Evolutionary conservation across 2,329 filamentous ascomycete genomes (phyloP).

Genomic region (Cladosporium sp.): DNA sequence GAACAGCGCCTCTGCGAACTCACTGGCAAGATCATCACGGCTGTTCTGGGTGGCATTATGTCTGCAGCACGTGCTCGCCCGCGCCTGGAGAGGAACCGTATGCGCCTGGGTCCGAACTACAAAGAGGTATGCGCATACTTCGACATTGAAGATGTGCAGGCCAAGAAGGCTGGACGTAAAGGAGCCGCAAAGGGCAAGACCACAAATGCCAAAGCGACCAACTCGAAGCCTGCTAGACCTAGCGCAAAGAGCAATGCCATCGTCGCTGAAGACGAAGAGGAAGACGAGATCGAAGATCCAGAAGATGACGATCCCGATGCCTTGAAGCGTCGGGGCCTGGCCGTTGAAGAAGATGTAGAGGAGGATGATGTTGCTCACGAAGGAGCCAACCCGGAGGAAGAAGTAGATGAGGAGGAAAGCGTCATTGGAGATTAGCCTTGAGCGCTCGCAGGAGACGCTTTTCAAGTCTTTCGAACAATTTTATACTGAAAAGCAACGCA

Average conservation of each 20-base stretch:
- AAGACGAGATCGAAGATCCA: conserved; percentile 38
- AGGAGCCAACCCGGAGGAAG: conserved; percentile 41
- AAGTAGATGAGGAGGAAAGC: conserved; percentile 40
- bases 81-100: conserved; percentile 73
- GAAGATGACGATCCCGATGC: conserved; percentile 37
- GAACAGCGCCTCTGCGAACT: conserved; percentile 85
- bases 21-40: conserved; percentile 77
- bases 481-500: background rate
- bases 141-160: conserved; percentile 59
- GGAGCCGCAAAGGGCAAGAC: conserved; percentile 31
- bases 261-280: conserved; percentile 37
- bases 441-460: background rate
- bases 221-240: conserved; percentile 33
- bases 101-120: conserved; percentile 77
- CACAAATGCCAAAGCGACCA: conserved; percentile 17
- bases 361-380: conserved; percentile 41
- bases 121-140: conserved; percentile 78
- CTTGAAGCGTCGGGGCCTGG: conserved; percentile 20
- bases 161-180: conserved; percentile 42
- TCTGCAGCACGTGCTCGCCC: conserved; percentile 64
- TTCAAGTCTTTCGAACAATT: background rate
- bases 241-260: conserved; percentile 39
- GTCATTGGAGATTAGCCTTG: conserved; percentile 34
- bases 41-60: conserved; percentile 69
- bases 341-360: conserved; percentile 24